Conservation (phyloP, 495 filamentous ascomycete genomes). For the Echria macrotheca region DNA sequence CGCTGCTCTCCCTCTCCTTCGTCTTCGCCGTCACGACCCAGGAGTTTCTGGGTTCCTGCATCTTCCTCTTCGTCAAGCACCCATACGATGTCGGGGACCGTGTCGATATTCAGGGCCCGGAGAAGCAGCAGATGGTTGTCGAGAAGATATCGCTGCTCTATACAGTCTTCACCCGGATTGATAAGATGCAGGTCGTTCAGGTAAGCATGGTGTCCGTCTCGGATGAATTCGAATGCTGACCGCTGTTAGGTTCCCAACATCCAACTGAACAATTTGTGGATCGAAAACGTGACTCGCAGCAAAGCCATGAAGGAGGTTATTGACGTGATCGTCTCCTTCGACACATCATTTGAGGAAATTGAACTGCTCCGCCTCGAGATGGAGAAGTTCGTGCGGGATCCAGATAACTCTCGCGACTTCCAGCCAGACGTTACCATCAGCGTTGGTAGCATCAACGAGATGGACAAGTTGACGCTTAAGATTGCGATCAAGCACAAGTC, state of each 20-base stretch:
- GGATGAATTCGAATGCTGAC: no score
- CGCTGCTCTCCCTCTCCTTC: conserved; percentile 88
- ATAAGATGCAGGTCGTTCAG: conserved; percentile 77
- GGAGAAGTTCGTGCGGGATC: conserved; percentile 73
- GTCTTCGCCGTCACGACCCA: conserved; percentile 87
- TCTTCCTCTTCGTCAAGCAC: conserved; percentile 98
- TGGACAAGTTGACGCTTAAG: conserved; percentile 80
- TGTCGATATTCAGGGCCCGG: conserved; percentile 67
- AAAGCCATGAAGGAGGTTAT: conserved; percentile 89
- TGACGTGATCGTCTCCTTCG: conserved; percentile 71
- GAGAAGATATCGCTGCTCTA: conserved; percentile 93
- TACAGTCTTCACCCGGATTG: conserved; percentile 83
- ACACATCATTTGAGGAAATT: conserved; percentile 82
- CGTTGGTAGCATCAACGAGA: conserved; percentile 71
- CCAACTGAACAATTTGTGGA: conserved; percentile 81
- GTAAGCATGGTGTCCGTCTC: no score
- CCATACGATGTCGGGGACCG: conserved; percentile 87
- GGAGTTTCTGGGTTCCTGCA: conserved; percentile 91
- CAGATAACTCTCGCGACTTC: conserved; percentile 89
- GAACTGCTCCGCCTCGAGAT: conserved; percentile 76
- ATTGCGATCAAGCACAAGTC: conserved; percentile 87
- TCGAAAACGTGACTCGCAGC: conserved; percentile 86
- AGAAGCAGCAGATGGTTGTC: conserved; percentile 65
- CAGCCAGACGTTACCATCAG: conserved; percentile 75
- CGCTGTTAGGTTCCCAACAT: conserved; percentile 93